Conservation (phyloP, 768 basidiomycete genomes). For the Pleurotus citrinopileatus region DNA sequence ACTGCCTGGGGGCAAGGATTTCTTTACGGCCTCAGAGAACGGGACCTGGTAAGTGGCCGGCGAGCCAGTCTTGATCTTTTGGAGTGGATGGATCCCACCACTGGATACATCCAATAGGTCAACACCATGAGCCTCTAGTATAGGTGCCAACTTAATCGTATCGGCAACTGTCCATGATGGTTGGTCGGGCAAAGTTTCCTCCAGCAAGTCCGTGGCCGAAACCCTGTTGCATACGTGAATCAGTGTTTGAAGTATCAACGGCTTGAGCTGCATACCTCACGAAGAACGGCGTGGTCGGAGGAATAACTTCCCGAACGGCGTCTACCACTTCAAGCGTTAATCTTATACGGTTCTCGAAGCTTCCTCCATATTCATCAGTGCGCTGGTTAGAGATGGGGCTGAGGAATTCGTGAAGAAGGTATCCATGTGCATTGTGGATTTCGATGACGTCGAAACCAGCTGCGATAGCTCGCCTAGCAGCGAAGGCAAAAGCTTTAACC, state of each 20-base stretch:
- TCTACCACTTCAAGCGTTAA: constrained; percentile 63
- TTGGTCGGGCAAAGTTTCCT: constrained; percentile 53
- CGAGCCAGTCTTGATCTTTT: constrained; percentile 29
- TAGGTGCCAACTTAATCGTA: constrained; percentile 55
- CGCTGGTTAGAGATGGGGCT: constrained; percentile 61
- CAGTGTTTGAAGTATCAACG: neutral
- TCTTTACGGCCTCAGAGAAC: constrained; percentile 51
- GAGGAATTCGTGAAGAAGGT: constrained; percentile 53
- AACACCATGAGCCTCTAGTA: constrained; percentile 62
- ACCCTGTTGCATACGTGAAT: constrained; percentile 34
- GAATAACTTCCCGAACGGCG: constrained; percentile 58
- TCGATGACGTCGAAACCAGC: constrained; percentile 64
- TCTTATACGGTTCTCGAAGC: constrained; percentile 65
- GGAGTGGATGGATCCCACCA: constrained; percentile 52
- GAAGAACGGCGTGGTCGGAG: constrained; percentile 65
- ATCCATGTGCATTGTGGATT: constrained; percentile 66
- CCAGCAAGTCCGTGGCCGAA: constrained; percentile 75
- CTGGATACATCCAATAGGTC: constrained; percentile 75
- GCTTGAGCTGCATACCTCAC: constrained; percentile 44
- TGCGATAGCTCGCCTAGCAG: constrained; percentile 48
- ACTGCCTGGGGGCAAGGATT: constrained; percentile 34
- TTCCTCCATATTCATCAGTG: constrained; percentile 69
- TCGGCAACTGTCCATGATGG: constrained; percentile 70
- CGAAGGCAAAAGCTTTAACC: constrained; percentile 52
- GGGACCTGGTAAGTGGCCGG: constrained; percentile 50